A percentile compares a stretch with the other conserved stretches of the same genome.
phyloP scores from a whole-genome alignment of 495 filamentous ascomycete species.

The Xylaria bambusicola region DNA sequence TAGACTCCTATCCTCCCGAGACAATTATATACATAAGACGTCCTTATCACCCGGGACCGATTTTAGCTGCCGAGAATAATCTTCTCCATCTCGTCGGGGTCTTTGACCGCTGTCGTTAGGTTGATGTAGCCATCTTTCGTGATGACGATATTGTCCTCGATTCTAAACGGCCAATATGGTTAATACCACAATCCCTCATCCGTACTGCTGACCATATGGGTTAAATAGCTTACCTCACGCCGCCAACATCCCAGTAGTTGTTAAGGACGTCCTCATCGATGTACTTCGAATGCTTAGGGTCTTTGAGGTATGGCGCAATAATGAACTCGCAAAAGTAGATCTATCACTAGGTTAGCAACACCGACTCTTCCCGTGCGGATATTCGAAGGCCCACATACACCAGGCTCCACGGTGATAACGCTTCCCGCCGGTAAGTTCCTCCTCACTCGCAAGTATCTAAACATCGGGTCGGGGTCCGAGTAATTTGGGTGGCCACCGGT shows the following conservation, averaged over 20 bases:
- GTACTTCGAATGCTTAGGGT: slow-evolving; percentile 67
- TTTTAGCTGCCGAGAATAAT: slow-evolving; percentile 44
- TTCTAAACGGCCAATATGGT: slow-evolving; percentile 33
- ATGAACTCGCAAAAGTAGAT: slow-evolving; percentile 96
- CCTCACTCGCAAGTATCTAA: slow-evolving; percentile 81
- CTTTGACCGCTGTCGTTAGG: slow-evolving; percentile 75
- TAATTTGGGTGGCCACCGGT: slow-evolving; percentile 87
- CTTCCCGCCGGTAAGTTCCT: slow-evolving; percentile 71
- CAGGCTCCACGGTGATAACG: slow-evolving; percentile 90
- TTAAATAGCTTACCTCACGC: slow-evolving; percentile 59
- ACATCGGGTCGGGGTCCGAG: slow-evolving; percentile 78
- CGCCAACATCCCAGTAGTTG: slow-evolving; percentile 86
- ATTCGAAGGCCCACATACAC: slow-evolving; percentile 52
- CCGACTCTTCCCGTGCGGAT: neutral
- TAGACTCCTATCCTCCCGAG: no score
- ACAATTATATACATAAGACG: no score
- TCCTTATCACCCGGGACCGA: no score
- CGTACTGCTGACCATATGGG: neutral
- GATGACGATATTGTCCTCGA: slow-evolving; percentile 74
- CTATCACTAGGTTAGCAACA: slow-evolving; percentile 34
- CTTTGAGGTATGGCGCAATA: slow-evolving; percentile 76
- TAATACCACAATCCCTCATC: neutral
- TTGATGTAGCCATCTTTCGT: slow-evolving; percentile 77
- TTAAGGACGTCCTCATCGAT: slow-evolving; percentile 75
- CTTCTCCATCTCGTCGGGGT: slow-evolving; percentile 68